Evolutionary conservation across 164 flowering plant genomes (phyloP).

Genomic region (Amborella trichopoda): DNA sequence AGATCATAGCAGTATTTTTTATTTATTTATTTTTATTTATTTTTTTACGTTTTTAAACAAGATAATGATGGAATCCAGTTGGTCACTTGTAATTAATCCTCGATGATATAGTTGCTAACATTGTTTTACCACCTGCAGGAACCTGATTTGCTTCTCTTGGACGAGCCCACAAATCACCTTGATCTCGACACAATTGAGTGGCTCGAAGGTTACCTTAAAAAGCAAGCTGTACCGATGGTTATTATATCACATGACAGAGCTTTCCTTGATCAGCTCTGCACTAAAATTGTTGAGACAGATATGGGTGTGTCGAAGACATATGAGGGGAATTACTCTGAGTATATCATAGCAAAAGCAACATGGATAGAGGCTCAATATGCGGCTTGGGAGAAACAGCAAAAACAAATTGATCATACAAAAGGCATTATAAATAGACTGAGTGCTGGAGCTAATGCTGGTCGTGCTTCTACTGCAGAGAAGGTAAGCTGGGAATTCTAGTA

Average conservation of each 20-base stretch:
- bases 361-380: slow-evolving; percentile 87
- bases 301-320: slow-evolving; percentile 94
- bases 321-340: slow-evolving; percentile 84
- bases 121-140: slow-evolving; percentile 40
- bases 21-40: too few relatives aligned
- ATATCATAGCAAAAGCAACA: slow-evolving; percentile 58
- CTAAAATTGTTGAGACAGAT: slow-evolving; percentile 96
- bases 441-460: slow-evolving; percentile 92
- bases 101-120: slow-evolving; percentile 1
- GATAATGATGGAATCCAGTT: too few relatives aligned
- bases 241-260: slow-evolving; percentile 99
- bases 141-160: slow-evolving; percentile 87
- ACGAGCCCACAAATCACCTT: slow-evolving; percentile 99
- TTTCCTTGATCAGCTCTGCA: slow-evolving; percentile 94
- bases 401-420: slow-evolving; percentile 75
- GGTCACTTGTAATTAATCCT: too few relatives aligned
- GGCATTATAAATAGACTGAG: slow-evolving; percentile 72
- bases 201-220: slow-evolving; percentile 86
- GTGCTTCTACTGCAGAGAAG: slow-evolving; percentile 98
- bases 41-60: too few relatives aligned
- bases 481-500: too few relatives aligned
- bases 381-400: slow-evolving; percentile 99
- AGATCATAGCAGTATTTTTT: too few relatives aligned
- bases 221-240: slow-evolving; percentile 94
- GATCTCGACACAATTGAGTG: slow-evolving; percentile 98